Conservation (phyloP, 202 grass and related monocot species). For the Thinopyrum obtusiflorum region DNA sequence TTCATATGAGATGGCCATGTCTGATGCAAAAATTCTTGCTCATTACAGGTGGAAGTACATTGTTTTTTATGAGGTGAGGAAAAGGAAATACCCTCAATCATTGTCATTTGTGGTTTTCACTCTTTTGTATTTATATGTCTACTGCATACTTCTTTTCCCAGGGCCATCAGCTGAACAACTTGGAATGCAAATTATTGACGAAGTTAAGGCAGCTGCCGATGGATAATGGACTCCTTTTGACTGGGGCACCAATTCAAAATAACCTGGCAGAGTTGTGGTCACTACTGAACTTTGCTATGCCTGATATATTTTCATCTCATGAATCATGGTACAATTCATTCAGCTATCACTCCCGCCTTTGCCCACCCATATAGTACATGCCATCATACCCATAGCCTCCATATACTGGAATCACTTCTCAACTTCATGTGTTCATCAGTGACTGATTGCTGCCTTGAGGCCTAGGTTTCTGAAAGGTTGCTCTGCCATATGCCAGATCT, state of each 20-base stretch:
- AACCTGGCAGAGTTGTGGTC: slow-evolving; percentile 91
- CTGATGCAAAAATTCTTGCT: slow-evolving; percentile 69
- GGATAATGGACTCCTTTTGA: slow-evolving; percentile 86
- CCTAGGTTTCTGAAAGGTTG: background rate
- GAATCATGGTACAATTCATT: slow-evolving; percentile 72
- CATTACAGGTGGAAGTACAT: slow-evolving; percentile 77
- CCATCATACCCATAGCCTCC: background rate
- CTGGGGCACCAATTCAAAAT: slow-evolving; percentile 81
- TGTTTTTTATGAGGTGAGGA: slow-evolving; percentile 79
- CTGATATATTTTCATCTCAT: slow-evolving; percentile 80
- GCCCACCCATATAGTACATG: background rate
- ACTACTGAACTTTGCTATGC: slow-evolving; percentile 86
- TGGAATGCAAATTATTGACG: slow-evolving; percentile 58
- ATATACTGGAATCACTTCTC: background rate
- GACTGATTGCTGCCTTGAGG: background rate
- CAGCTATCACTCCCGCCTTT: background rate
- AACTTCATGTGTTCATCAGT: background rate
- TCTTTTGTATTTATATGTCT: slow-evolving; percentile 20
- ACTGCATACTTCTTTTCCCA: slow-evolving; percentile 30
- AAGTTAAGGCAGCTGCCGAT: slow-evolving; percentile 68
- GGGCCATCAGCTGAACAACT: slow-evolving; percentile 91
- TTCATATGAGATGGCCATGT: slow-evolving; percentile 75
- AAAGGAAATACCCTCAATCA: background rate
- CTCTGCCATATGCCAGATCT: background rate
- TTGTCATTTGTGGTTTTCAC: background rate